A percentile compares a stretch with the other conserved stretches of the same genome.
phyloP scores from a whole-genome alignment of 345 rosid species.

The Cardiospermum halicacabum region DNA sequence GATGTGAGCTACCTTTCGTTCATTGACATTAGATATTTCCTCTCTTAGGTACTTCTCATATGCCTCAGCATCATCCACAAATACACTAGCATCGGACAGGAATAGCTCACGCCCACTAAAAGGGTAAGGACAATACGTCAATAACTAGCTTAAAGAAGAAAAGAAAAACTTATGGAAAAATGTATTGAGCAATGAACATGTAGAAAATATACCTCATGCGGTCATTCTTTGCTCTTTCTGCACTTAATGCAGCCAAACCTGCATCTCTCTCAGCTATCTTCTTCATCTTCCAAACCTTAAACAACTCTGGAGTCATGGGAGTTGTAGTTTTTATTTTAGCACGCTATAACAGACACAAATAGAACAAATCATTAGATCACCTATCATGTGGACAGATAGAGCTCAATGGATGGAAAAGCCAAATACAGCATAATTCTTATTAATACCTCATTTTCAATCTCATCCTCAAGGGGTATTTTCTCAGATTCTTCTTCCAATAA shows the following conservation, averaged over 20 bases:
- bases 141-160: constrained; percentile 5
- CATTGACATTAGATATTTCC: constrained; percentile 35
- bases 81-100: constrained; percentile 47
- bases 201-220: constrained; percentile 48
- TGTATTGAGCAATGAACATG: not conserved
- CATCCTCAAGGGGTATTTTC: constrained; percentile 52
- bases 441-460: constrained; percentile 60
- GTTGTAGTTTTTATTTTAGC: constrained; percentile 43
- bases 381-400: not conserved
- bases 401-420: constrained; percentile 2
- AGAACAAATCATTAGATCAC: not conserved
- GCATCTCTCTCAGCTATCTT: constrained; percentile 56
- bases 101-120: constrained; percentile 65
- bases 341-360: constrained; percentile 35
- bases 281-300: constrained; percentile 58
- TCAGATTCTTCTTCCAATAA: constrained; percentile 57
- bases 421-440: constrained; percentile 1
- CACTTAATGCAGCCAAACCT: constrained; percentile 43
- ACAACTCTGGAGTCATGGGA: constrained; percentile 55
- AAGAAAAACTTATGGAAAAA: not conserved
- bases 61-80: constrained; percentile 65
- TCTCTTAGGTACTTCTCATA: constrained; percentile 48
- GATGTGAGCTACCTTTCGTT: constrained; percentile 31
- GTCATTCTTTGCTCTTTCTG: constrained; percentile 62
- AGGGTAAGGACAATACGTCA: constrained; percentile 12